Evolutionary conservation across 306 rosid species (phyloP), one percentile per base, ranked within the genome.

Genomic region (Cercis canadensis): DNA sequence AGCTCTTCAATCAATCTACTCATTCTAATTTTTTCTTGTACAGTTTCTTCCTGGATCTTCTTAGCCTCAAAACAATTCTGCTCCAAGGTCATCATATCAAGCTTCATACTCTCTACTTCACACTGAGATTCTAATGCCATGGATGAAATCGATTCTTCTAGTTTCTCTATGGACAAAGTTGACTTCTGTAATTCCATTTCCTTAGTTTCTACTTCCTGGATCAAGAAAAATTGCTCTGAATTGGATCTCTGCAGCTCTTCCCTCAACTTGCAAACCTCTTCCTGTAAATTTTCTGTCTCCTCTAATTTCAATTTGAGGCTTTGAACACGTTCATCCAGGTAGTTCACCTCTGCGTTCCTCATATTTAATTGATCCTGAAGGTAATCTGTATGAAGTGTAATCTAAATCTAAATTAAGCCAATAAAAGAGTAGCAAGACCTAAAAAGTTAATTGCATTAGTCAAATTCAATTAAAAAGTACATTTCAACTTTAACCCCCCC

Each of bases 21-120:
- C 87, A 82, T 59, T 74, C 79, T 72, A 74, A 73, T 78, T 62
- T 78, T 88, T 78, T 84, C 90, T 80, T 74, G 80, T 73, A 81
- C 58, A 65, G 89, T 73, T 79, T 88, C 94, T 75, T 85, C 88
- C 75, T 70, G 96, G 29, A 73, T 41, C 75, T 90, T 90, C 79
- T 84, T 88, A 55, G 85, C 87, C 75, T 90, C 83, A 3, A 89
- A 75, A 74, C 67, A 76, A 69, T 79, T 82, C 77, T 85, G 96
- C 65, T 90, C 97, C 83, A 87, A 80, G 54, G 89, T 78, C 78
- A 83, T 81, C 82, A 88, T 81, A 57, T 93, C 97, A 58, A 90
- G 91, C 79, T 83, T 93, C 89, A 90, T 76, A 77, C 92, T 87
- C 83, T 93, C 96, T 57, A 93, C 78, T 86, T 93, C 98, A 76